Conservation (phyloP, 371 early-diverging fungal species). For the Choanephora cucurbitarum region DNA sequence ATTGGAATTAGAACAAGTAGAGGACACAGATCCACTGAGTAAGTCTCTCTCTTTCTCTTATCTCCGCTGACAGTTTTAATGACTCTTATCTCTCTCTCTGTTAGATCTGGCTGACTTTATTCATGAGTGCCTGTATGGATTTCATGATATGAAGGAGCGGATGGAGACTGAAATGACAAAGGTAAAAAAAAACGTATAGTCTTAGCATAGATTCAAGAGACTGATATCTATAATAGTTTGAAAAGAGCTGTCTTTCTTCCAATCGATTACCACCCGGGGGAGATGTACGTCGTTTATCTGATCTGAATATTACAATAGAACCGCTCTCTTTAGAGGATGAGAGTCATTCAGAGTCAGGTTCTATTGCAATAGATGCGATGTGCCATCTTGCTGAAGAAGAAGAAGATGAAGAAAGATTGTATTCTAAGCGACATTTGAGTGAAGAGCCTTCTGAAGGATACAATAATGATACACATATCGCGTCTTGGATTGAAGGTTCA, state of each 20-base stretch:
- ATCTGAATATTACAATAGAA: constrained; percentile 47
- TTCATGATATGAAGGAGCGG: constrained; percentile 45
- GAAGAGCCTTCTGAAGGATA: constrained; percentile 21
- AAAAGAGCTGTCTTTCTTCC: constrained; percentile 31
- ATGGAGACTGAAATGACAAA: constrained; percentile 31
- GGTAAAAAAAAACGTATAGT: constrained; percentile 1
- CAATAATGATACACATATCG: constrained; percentile 24
- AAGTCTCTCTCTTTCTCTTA: constrained; percentile 3
- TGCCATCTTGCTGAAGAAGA: constrained; percentile 2
- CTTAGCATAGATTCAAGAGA: not conserved
- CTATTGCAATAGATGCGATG: not conserved
- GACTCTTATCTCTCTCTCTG: not conserved
- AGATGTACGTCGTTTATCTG: constrained; percentile 42
- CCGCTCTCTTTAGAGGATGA: constrained; percentile 24
- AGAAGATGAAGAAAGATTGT: constrained; percentile 5
- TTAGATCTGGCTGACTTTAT: constrained; percentile 29
- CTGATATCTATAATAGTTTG: constrained; percentile 30
- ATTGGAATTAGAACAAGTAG: not conserved
- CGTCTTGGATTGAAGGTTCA: constrained; percentile 29
- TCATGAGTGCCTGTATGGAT: constrained; percentile 33
- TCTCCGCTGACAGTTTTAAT: too few species aligned
- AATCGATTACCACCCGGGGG: constrained; percentile 27
- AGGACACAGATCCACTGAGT: constrained; percentile 19
- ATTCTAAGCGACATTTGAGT: constrained; percentile 5
- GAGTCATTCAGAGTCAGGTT: not conserved